Conservation (phyloP, 768 basidiomycete species). For the Serendipita indica region DNA sequence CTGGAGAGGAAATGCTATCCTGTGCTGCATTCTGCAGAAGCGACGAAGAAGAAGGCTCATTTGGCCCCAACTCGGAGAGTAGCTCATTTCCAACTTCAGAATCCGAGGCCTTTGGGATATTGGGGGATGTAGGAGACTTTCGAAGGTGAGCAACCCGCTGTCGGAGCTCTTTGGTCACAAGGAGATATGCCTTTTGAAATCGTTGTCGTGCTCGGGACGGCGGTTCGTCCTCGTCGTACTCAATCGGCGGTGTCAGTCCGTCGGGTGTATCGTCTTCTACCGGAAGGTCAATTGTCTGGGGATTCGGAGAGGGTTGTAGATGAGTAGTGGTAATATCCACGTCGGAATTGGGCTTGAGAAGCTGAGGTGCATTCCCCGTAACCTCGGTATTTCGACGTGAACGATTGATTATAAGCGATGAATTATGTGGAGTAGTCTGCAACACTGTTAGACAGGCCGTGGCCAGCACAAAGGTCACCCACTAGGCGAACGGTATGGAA, state of each 20-base stretch:
- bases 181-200: conserved; percentile 2
- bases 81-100: too few species aligned
- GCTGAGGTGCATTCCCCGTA: not conserved
- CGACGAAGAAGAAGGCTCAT: too few species aligned
- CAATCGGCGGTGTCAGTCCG: not conserved
- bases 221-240: not conserved
- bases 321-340: too few species aligned
- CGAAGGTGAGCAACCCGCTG: conserved; percentile 6
- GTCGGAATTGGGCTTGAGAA: not conserved
- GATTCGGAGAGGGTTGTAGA: conserved; percentile 6
- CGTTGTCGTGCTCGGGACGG: not conserved
- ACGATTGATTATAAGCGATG: not conserved
- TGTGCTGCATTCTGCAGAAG: too few species aligned
- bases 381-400: not conserved
- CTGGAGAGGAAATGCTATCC: too few species aligned
- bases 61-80: too few species aligned
- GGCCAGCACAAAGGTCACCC: not conserved
- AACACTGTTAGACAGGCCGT: not conserved
- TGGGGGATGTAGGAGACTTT: not conserved
- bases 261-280: not conserved
- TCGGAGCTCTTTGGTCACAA: not conserved
- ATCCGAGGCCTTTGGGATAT: not conserved
- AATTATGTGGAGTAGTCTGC: not conserved
- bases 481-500: not conserved
- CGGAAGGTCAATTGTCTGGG: not conserved